A percentile compares a stretch with the other conserved stretches of the same genome.
These are phyloP conservation scores for Hypoxylon crocopeplum DNA, from an alignment of 495 filamentous ascomycete species.

Conservation along the genomic window DNA sequence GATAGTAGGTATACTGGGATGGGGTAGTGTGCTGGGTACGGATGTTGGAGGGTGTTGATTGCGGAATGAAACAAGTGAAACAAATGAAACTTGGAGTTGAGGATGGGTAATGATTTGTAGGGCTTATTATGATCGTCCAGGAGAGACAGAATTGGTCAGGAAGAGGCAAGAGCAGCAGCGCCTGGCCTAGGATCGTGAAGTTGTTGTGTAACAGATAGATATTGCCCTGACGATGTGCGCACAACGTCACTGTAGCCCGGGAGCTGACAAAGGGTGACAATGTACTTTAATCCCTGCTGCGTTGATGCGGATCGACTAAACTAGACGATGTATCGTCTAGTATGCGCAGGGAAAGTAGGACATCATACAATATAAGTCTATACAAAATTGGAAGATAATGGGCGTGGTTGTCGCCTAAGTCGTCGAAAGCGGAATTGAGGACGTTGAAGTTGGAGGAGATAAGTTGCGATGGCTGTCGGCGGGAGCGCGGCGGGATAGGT, in stretches of 20 bases:
- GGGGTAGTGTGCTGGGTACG: not conserved
- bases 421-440: constrained; percentile 25
- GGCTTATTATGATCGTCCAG: not conserved
- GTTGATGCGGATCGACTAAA: constrained; percentile 11
- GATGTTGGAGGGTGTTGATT: not conserved
- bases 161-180: not conserved
- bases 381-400: constrained; percentile 4
- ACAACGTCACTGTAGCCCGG: not conserved
- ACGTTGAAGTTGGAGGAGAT: constrained; percentile 15
- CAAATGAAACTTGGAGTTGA: not conserved
- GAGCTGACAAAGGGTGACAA: constrained; percentile 22
- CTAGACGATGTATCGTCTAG: constrained; percentile 35
- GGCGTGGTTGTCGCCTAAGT: constrained; percentile 7
- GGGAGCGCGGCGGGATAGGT: constrained; percentile 3
- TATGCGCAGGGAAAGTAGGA: constrained; percentile 17
- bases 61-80: not conserved
- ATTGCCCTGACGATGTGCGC: constrained; percentile 27
- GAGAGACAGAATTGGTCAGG: not conserved
- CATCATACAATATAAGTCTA: constrained; percentile 19
- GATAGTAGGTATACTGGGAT: constrained; percentile 18
- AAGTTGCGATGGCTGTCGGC: constrained; percentile 24
- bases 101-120: not conserved
- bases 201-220: constrained; percentile 2
- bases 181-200: constrained; percentile 7
- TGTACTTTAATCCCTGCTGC: constrained; percentile 14